phyloP scores from a whole-genome alignment of 305 asterid species.

The Caryopteris hybrid region DNA sequence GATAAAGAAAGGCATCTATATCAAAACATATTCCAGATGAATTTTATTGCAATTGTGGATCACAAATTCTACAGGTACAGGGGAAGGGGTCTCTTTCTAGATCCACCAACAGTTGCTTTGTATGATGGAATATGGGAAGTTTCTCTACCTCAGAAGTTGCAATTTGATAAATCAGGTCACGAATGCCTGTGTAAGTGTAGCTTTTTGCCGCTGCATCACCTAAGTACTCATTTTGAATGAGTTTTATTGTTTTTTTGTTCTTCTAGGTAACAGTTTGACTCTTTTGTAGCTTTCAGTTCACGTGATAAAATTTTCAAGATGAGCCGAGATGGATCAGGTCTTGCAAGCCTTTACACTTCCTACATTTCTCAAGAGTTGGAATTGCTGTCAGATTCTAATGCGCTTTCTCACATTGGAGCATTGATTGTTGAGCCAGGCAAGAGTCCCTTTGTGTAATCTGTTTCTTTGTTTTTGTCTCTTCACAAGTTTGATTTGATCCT shows the following conservation, averaged over 20 bases:
- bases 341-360: conserved; percentile 55
- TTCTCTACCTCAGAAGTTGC: conserved; percentile 61
- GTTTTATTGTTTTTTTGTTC: conserved; percentile 7
- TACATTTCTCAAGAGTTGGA: conserved; percentile 45
- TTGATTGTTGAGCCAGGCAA: conserved; percentile 93
- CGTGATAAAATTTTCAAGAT: conserved; percentile 64
- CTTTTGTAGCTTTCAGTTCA: conserved; percentile 60
- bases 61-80: conserved; percentile 58
- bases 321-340: conserved; percentile 58
- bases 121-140: conserved; percentile 66
- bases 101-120: conserved; percentile 85
- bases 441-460: conserved; percentile 16
- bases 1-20: not conserved
- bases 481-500: not conserved
- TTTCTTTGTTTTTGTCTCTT: conserved; percentile 3
- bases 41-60: conserved; percentile 6
- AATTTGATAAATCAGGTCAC: conserved; percentile 28
- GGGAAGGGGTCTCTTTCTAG: conserved; percentile 89
- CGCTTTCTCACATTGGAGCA: conserved; percentile 55
- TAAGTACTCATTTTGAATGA: not conserved
- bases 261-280: conserved; percentile 18
- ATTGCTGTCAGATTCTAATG: conserved; percentile 31
- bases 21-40: not conserved
- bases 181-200: conserved; percentile 56
- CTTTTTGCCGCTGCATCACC: not conserved